These are phyloP conservation scores for Fusarium sp. DNA, from an alignment of 2,329 filamentous ascomycete species.

Conservation along the genomic window DNA sequence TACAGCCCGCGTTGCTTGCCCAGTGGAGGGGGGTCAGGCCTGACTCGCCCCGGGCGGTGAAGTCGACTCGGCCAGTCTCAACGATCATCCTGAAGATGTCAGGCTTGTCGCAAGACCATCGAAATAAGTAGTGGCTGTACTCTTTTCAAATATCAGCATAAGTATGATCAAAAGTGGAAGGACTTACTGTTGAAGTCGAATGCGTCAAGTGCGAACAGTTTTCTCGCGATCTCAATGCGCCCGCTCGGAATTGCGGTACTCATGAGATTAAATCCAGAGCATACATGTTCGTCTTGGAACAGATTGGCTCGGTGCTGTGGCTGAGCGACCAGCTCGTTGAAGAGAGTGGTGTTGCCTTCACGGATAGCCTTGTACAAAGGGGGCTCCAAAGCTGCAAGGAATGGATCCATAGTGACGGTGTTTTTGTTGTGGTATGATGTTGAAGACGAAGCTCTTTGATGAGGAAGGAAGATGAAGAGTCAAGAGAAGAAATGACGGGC, in stretches of 20 bases:
- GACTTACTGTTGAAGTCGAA: neutral
- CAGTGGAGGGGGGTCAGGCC: too few relatives aligned
- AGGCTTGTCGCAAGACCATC: too few relatives aligned
- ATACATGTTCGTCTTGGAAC: neutral
- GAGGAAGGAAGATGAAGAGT: neutral
- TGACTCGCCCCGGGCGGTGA: too few relatives aligned
- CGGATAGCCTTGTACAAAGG: neutral
- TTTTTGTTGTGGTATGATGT: neutral
- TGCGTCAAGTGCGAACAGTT: neutral
- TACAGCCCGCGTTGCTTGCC: too few relatives aligned
- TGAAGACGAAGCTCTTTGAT: neutral
- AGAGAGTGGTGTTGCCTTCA: neutral
- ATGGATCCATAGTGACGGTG: accelerated
- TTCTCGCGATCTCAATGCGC: neutral
- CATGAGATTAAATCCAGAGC: neutral
- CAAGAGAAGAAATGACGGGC: neutral
- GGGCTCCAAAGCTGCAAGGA: neutral
- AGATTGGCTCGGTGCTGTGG: neutral
- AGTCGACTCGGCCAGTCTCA: too few relatives aligned
- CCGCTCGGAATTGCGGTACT: neutral
- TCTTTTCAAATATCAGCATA: neutral
- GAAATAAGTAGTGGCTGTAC: too few relatives aligned
- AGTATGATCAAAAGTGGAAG: too few relatives aligned
- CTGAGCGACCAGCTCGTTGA: neutral
- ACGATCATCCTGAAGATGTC: neutral